Percentiles rank a stretch among this genome's conserved stretches.
Evolutionary conservation across 1,139 yeast genomes (phyloP).

Genomic region (Candida gigantensis): DNA sequence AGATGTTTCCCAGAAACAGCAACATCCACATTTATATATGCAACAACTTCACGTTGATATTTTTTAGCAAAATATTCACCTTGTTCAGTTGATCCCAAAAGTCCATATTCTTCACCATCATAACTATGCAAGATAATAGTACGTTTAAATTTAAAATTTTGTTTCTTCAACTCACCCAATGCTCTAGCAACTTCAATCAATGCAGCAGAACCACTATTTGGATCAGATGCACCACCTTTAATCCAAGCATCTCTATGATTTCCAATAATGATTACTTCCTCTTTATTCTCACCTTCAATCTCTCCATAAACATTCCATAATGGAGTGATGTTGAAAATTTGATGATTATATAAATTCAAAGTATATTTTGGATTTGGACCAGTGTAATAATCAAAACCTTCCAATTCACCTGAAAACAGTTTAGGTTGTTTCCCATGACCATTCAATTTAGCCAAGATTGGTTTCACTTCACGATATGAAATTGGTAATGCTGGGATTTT

Average conservation of each 20-base stretch:
- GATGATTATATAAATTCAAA: constrained; percentile 45
- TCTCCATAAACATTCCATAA: constrained; percentile 49
- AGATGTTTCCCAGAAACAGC: constrained; percentile 40
- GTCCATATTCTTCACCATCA: constrained; percentile 53
- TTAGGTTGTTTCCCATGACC: constrained; percentile 39
- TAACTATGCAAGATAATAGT: constrained; percentile 42
- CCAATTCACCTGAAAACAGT: constrained; percentile 44
- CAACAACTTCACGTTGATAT: constrained; percentile 41
- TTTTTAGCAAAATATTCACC: constrained; percentile 43
- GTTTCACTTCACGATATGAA: constrained; percentile 47
- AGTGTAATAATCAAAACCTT: constrained; percentile 41
- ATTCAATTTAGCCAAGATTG: constrained; percentile 43
- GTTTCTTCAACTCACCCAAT: constrained; percentile 44
- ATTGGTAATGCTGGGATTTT: constrained; percentile 51
- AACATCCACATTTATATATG: constrained; percentile 45
- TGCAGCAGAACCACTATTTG: constrained; percentile 47
- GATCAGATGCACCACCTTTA: constrained; percentile 53
- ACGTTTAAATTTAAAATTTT: constrained; percentile 44
- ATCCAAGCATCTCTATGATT: constrained; percentile 59
- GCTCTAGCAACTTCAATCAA: constrained; percentile 48
- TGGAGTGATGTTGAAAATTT: constrained; percentile 43
- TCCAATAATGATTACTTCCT: constrained; percentile 47
- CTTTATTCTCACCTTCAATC: constrained; percentile 39
- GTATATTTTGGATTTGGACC: constrained; percentile 51
- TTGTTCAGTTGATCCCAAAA: constrained; percentile 48